These are phyloP conservation scores for Melampsora americana DNA, from an alignment of 1,284 basidiomycete genomes.

Conservation along the genomic window DNA sequence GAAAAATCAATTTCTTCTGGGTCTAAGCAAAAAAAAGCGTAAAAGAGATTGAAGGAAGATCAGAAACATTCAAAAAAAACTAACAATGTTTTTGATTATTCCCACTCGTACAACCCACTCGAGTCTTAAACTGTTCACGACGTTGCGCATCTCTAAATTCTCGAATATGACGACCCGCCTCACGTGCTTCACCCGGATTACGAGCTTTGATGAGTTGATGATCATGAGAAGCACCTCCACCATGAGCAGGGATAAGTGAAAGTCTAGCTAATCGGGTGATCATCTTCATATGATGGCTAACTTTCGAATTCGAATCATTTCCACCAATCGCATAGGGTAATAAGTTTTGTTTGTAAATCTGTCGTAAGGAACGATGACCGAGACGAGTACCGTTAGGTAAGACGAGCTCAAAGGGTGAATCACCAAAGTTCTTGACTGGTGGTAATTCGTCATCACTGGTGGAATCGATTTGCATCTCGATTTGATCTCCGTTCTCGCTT, in stretches of 20 bases:
- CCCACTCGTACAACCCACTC: slow-evolving; percentile 66
- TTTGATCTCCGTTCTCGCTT: slow-evolving; percentile 57
- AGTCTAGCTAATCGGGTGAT: slow-evolving; percentile 29
- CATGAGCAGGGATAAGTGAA: background rate
- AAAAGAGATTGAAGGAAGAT: background rate
- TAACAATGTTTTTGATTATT: slow-evolving; percentile 75
- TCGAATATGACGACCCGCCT: slow-evolving; percentile 81
- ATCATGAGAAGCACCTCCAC: background rate
- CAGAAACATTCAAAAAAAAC: too few relatives aligned
- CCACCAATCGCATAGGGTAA: slow-evolving; percentile 47
- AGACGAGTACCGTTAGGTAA: slow-evolving; percentile 88
- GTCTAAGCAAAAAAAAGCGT: too few relatives aligned
- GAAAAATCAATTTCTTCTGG: too few relatives aligned
- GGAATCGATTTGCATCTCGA: slow-evolving; percentile 46
- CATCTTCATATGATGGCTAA: slow-evolving; percentile 31
- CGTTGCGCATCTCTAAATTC: slow-evolving; percentile 78
- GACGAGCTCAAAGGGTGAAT: slow-evolving; percentile 75
- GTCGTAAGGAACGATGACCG: slow-evolving; percentile 80
- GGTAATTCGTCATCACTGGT: slow-evolving; percentile 47
- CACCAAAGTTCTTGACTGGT: slow-evolving; percentile 51
- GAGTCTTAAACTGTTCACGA: slow-evolving; percentile 79
- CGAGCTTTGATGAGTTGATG: slow-evolving; percentile 73
- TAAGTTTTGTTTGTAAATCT: slow-evolving; percentile 84
- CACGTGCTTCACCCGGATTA: slow-evolving; percentile 86
- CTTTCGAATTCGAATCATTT: slow-evolving; percentile 17